These are phyloP conservation scores for Inonotus obliquus DNA, from an alignment of 1,284 basidiomycete genomes.

Conservation along the genomic window DNA sequence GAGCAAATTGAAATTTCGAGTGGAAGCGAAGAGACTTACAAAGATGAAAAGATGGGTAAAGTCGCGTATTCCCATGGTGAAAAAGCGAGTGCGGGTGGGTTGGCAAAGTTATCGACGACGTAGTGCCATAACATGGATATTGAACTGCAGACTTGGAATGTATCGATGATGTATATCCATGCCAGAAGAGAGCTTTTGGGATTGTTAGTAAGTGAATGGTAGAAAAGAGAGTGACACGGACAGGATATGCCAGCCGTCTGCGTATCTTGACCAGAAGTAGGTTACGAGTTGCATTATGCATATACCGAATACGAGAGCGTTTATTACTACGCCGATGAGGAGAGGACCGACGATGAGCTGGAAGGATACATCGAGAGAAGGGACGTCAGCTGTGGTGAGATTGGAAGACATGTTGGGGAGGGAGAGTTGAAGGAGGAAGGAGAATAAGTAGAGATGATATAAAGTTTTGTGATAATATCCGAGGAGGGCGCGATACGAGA, in stretches of 20 bases:
- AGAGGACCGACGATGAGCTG: constrained; percentile 4
- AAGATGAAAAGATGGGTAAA: constrained; percentile 5
- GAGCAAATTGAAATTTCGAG: background rate
- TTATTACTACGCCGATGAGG: constrained; percentile 10
- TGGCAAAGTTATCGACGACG: constrained; percentile 10
- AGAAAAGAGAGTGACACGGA: background rate
- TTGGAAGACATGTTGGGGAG: too few species aligned
- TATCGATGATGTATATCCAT: constrained; percentile 7
- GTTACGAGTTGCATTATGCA: constrained; percentile 9
- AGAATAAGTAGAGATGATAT: too few species aligned
- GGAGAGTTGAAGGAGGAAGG: too few species aligned
- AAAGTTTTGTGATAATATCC: too few species aligned
- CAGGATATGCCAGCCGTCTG: background rate
- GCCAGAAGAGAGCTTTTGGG: background rate
- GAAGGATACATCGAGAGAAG: background rate
- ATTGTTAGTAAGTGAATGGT: background rate
- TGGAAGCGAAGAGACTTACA: background rate
- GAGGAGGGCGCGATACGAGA: too few species aligned
- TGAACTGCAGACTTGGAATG: constrained; percentile 3
- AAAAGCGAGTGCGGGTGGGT: constrained; percentile 1
- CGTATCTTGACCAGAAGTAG: background rate
- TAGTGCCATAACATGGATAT: constrained; percentile 16
- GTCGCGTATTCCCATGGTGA: constrained; percentile 9
- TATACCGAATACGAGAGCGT: constrained; percentile 6
- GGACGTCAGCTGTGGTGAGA: too few species aligned